phyloP scores from a whole-genome alignment of 2,329 filamentous ascomycete genomes.

The Microcera coccophila region DNA sequence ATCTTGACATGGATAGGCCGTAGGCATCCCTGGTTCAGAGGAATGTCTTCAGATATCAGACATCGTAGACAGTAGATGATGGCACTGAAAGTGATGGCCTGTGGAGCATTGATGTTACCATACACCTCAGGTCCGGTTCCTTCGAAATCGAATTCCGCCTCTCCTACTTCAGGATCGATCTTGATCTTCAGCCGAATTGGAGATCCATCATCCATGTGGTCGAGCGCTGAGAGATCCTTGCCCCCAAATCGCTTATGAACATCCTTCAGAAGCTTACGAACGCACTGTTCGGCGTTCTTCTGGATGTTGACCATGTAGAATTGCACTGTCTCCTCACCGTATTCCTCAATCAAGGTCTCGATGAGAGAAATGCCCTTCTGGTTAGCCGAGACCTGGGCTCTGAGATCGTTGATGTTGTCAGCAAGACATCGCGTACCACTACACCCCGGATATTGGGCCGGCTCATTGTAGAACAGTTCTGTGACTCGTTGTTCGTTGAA shows the following conservation, averaged over 20 bases:
- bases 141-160: slow-evolving; percentile 75
- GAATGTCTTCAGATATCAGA: slow-evolving; percentile 76
- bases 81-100: slow-evolving; percentile 79
- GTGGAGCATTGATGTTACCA: slow-evolving; percentile 75
- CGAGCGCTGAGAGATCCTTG: slow-evolving; percentile 64
- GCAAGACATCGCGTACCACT: slow-evolving; percentile 73
- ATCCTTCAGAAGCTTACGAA: slow-evolving; percentile 67
- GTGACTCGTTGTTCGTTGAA: slow-evolving; percentile 76
- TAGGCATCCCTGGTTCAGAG: slow-evolving; percentile 78
- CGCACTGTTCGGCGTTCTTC: slow-evolving; percentile 71
- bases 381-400: slow-evolving; percentile 80
- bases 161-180: slow-evolving; percentile 70
- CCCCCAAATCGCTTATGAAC: slow-evolving; percentile 68
- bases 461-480: slow-evolving; percentile 68
- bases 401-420: slow-evolving; percentile 79
- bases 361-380: slow-evolving; percentile 84
- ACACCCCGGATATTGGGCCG: slow-evolving; percentile 70
- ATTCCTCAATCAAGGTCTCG: slow-evolving; percentile 69
- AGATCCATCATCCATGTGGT: slow-evolving; percentile 82
- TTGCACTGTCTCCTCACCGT: slow-evolving; percentile 71
- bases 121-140: slow-evolving; percentile 79
- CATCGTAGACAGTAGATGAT: slow-evolving; percentile 83
- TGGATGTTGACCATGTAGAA: slow-evolving; percentile 84
- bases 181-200: slow-evolving; percentile 71
- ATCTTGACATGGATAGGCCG: slow-evolving; percentile 72